Base-by-base conservation (phyloP, 148 eudicot genomes). In the Arctostaphylos glauca region DNA sequence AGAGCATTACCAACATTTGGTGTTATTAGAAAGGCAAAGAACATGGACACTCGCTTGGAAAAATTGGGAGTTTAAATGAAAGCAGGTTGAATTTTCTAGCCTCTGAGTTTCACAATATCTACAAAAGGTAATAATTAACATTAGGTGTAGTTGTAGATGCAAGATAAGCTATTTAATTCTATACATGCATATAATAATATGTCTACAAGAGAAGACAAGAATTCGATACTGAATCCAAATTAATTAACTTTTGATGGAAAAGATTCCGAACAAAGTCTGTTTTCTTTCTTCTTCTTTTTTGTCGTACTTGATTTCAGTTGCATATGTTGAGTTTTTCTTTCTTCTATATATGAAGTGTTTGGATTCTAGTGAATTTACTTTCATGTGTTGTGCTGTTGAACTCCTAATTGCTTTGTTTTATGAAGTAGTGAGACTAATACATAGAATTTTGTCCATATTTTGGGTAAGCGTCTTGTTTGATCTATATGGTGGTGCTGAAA, bases 401-500 rank as follows among this genome's bases (percentile, higher is more conserved):
- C n/a, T n/a, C n/a, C n/a, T n/a, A n/a, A n/a, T n/a, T n/a, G n/a
- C n/a, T n/a, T n/a, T n/a, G n/a, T n/a, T n/a, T n/a, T n/a, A n/a
- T n/a, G 3, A 70, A 1, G 9, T 5, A 47, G 38, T 16, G 2
- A 41, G 41, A n/a, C n/a, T n/a, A n/a, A n/a, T n/a, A n/a, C n/a
- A n/a, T n/a, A n/a, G n/a, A n/a, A n/a, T n/a, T n/a, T n/a, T n/a
- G n/a, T n/a, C n/a, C n/a, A n/a, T n/a, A n/a, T n/a, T n/a, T n/a
- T n/a, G n/a, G 38, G 92, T 95, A 68, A 95, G 93, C 44, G 95
- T 95, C 43, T 92, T 88, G 0, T 89, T 95, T 31, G 97, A 93
- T 89, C 98, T 97, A 58, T 43, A 54, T 75, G 99, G 98, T 64
- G 99, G 99, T 12, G 81, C 95, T 47, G 99, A 96, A 84, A 96